These are phyloP conservation scores for Tillandsia fasciculata DNA, from an alignment of 176 grass and related monocot genomes.

Conservation along the genomic window DNA sequence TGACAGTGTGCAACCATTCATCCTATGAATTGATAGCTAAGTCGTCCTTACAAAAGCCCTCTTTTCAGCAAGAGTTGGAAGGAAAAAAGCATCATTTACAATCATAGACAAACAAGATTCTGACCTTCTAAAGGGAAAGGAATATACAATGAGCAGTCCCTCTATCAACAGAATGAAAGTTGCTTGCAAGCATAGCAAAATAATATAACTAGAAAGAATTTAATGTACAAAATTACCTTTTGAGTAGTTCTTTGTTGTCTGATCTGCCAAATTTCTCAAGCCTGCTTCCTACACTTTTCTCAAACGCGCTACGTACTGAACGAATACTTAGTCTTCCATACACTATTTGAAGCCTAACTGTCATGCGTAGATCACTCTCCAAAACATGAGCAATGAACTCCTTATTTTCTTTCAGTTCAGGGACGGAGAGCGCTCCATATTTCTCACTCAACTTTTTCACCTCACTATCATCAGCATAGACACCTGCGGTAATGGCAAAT, in stretches of 20 bases:
- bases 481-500: conserved; percentile 33
- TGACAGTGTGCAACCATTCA: too few species aligned
- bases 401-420: conserved; percentile 42
- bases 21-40: too few species aligned
- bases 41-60: too few species aligned
- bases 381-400: conserved; percentile 49
- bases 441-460: conserved; percentile 46
- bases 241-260: conserved; percentile 64
- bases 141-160: too few species aligned
- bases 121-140: too few species aligned
- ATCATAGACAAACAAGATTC: too few species aligned
- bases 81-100: background rate
- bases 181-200: conserved; percentile 3
- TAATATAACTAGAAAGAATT: conserved; percentile 2
- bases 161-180: too few species aligned
- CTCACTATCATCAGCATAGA: conserved; percentile 65
- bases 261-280: conserved; percentile 61
- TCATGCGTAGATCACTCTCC: conserved; percentile 55
- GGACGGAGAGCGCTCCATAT: conserved; percentile 37
- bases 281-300: conserved; percentile 64
- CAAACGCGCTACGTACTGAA: conserved; percentile 61
- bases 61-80: background rate
- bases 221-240: conserved; percentile 42
- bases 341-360: conserved; percentile 81
- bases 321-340: conserved; percentile 61